phyloP scores from a whole-genome alignment of 2,329 filamentous ascomycete genomes.

The Sporothrix protearum region DNA sequence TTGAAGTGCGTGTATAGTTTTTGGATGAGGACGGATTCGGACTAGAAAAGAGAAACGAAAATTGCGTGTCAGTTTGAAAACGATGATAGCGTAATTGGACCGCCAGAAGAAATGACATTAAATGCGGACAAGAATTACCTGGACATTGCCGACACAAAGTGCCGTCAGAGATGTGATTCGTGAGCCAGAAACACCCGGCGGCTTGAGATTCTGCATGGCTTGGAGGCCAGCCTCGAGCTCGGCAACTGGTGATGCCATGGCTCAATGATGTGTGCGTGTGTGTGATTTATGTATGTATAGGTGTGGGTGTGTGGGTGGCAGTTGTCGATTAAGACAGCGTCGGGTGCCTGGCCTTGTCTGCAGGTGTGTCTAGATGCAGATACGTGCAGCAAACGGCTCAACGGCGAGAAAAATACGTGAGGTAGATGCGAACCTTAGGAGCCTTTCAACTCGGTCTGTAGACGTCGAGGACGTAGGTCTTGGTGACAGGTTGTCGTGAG shows the following conservation, averaged over 20 bases:
- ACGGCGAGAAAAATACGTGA: conserved; percentile 2
- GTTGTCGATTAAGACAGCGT: background rate
- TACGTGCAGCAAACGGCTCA: conserved; percentile 7
- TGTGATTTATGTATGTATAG: background rate
- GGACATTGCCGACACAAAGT: conserved; percentile 82
- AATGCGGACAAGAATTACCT: conserved; percentile 56
- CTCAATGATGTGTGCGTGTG: background rate
- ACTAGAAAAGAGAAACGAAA: conserved; percentile 51
- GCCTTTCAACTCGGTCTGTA: conserved; percentile 8
- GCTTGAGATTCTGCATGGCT: conserved; percentile 86
- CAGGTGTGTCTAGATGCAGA: background rate
- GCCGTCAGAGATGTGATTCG: conserved; percentile 84
- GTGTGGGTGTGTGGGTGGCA: background rate
- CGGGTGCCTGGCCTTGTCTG: background rate
- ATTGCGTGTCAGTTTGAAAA: background rate
- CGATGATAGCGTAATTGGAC: no score
- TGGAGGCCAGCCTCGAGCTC: conserved; percentile 88
- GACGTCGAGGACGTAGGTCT: conserved; percentile 10
- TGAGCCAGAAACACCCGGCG: conserved; percentile 88
- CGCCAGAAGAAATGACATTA: background rate
- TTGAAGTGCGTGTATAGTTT: conserved; percentile 98
- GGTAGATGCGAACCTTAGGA: background rate
- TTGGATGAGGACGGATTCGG: conserved; percentile 89
- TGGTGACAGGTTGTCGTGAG: no score
- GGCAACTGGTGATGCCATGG: conserved; percentile 78